These are phyloP conservation scores for Cutaneotrichosporon arboriforme DNA, from an alignment of 1,284 basidiomycete genomes.

Conservation along the genomic window DNA sequence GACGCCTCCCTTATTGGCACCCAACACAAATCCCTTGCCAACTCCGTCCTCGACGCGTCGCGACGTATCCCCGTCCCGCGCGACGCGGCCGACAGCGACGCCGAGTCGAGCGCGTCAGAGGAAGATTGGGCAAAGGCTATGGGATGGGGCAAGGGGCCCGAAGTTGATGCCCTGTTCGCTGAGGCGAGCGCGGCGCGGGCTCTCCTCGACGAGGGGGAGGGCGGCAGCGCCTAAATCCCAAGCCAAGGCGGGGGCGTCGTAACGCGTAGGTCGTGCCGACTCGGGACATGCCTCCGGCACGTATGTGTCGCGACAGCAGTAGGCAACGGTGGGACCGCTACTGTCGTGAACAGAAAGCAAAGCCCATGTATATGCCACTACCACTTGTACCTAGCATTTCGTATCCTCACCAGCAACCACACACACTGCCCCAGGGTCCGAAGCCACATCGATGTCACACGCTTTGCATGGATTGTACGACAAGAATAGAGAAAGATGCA, in stretches of 20 bases:
- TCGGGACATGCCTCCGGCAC: no score
- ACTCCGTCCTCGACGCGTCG: conserved; percentile 16
- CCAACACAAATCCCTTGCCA: conserved; percentile 8
- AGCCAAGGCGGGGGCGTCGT: no score
- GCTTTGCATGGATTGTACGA: conserved; percentile 3
- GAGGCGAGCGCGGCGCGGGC: conserved; percentile 18
- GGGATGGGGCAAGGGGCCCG: conserved; percentile 24
- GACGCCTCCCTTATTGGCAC: background rate
- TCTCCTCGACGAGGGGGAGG: conserved; percentile 1
- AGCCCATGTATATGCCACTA: background rate
- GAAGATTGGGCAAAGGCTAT: conserved; percentile 27
- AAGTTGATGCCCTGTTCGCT: conserved; percentile 24
- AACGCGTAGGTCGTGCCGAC: no score
- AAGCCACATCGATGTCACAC: conserved; percentile 4
- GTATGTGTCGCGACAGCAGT: no score
- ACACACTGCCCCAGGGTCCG: no score
- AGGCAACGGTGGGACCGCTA: no score
- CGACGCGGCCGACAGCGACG: conserved; percentile 10
- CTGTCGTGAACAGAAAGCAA: background rate
- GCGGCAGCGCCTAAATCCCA: no score
- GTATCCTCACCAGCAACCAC: no score
- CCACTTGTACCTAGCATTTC: no score
- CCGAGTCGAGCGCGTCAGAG: conserved; percentile 17
- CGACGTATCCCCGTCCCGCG: conserved; percentile 6
- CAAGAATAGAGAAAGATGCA: conserved; percentile 5